A percentile compares a stretch with the other conserved stretches of the same genome.
phyloP scores from a whole-genome alignment of 331 rosid genomes.

The Pyracantha coccinea region DNA sequence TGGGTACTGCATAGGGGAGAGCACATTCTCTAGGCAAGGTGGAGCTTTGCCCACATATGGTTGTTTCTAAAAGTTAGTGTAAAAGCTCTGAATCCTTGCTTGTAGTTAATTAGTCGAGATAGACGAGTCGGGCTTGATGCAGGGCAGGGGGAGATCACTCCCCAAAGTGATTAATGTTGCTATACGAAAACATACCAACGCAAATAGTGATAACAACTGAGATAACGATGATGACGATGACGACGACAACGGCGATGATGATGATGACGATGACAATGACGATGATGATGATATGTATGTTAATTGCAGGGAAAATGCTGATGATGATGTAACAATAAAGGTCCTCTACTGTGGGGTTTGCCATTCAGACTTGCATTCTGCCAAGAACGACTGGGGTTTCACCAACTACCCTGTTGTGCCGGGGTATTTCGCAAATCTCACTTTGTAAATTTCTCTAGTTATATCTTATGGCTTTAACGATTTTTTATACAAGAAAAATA shows the following conservation, averaged over 20 bases:
- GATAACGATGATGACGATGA: background rate
- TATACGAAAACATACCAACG: background rate
- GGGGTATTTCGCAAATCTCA: constrained; percentile 37
- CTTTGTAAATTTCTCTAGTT: too few relatives aligned
- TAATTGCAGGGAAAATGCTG: constrained; percentile 57
- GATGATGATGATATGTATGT: background rate
- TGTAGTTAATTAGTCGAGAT: too few relatives aligned
- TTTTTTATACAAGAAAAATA: too few relatives aligned
- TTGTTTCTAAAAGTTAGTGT: too few relatives aligned
- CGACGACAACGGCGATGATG: too few relatives aligned
- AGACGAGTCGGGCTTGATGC: background rate
- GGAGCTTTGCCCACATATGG: too few relatives aligned
- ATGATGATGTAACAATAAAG: constrained; percentile 61
- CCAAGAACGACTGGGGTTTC: constrained; percentile 83
- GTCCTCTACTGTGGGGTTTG: constrained; percentile 86
- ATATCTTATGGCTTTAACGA: too few relatives aligned
- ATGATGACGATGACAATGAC: too few relatives aligned
- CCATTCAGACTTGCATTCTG: constrained; percentile 76
- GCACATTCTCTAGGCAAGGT: too few relatives aligned
- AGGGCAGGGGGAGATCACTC: background rate
- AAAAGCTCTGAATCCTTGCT: too few relatives aligned
- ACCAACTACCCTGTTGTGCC: constrained; percentile 80
- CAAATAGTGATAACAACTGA: background rate
- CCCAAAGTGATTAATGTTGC: background rate
- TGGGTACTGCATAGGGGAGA: too few relatives aligned